Evolutionary conservation across 2,329 filamentous ascomycete species (phyloP), one percentile per base, ranked within the genome.

Genomic region (Nectriaceae sp.): DNA sequence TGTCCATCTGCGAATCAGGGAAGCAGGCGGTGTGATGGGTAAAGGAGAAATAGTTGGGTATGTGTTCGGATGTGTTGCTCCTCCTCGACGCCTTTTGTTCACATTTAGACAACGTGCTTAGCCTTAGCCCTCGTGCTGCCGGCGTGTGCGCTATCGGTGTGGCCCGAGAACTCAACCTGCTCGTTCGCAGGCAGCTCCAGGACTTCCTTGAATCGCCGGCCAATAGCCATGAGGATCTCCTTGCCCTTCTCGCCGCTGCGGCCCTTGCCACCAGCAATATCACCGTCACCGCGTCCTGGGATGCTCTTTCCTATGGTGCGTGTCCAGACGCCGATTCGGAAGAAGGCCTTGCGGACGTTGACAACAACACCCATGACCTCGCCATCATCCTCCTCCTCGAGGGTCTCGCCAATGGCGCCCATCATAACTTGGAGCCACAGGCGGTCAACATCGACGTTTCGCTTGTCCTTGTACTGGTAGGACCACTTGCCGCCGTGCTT

Each of bases 401-500:
- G 88, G 21, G 93, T 97, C 81, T 99, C 95, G 66, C 94, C 94
- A 60, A 99, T 97, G 47, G 92, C 94, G 24, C 89, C 85, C 62
- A 99, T 87, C 86, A 99, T 96, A 55, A 96, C 89, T 71, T 97
- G 90, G 52, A 99, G 85, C 94, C 94, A 99, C 46, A 96, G 82
- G 50, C 93, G 89, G 69, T 99, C 93, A 70, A 97, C 95, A 63
- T 93, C 89, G 69, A 96, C 83, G 60, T 79, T 84, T 66, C 89
- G 87, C 83, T 96, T 97, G 63, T 97, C 90, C 79, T 95, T 96
- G 85, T 96, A 97, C 66, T 90, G 88, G 77, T 95, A 97, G 21
- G 93, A 92, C 94, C 94, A 99, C 76, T 97, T 97, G 75, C 94
- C 94, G 63, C 94, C 94, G 71, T 97, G 91, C 83, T 97, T 99